Evolutionary conservation across 352 stramenopile genomes (phyloP).

Genomic region (Plasmopara halstedii): DNA sequence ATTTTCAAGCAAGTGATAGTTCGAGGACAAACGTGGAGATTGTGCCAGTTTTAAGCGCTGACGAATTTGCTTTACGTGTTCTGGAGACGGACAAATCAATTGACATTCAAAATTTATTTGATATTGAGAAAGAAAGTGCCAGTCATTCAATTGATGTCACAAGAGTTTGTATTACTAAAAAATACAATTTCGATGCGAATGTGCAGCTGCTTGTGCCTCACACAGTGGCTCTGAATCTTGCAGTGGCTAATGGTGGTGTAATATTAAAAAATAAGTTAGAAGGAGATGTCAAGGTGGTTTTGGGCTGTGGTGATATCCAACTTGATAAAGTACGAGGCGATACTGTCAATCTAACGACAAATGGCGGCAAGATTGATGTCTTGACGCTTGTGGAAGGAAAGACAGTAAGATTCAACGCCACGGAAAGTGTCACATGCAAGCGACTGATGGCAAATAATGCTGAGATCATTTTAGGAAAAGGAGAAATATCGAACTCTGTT

Average conservation of each 20-base stretch:
- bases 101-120: slow-evolving; percentile 16
- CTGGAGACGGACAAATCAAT: not conserved
- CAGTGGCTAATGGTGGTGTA: slow-evolving; percentile 38
- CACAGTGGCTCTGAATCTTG: slow-evolving; percentile 39
- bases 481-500: slow-evolving; percentile 13
- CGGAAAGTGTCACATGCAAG: slow-evolving; percentile 44
- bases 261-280: slow-evolving; percentile 57
- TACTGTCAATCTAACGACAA: slow-evolving; percentile 54
- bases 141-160: slow-evolving; percentile 7
- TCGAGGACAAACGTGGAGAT: slow-evolving; percentile 31
- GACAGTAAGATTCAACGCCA: slow-evolving; percentile 32
- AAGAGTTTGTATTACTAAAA: slow-evolving; percentile 16
- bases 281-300: slow-evolving; percentile 54
- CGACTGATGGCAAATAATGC: slow-evolving; percentile 46
- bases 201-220: slow-evolving; percentile 37
- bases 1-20: slow-evolving; percentile 33
- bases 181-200: slow-evolving; percentile 2
- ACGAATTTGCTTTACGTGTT: slow-evolving; percentile 42
- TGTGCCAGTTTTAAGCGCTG: slow-evolving; percentile 35
- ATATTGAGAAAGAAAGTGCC: slow-evolving; percentile 17
- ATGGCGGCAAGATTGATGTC: slow-evolving; percentile 41
- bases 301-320: slow-evolving; percentile 47
- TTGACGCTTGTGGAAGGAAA: slow-evolving; percentile 50
- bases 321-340: slow-evolving; percentile 60
- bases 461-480: slow-evolving; percentile 52